These are phyloP conservation scores for Puccinia hordei DNA, from an alignment of 1,284 basidiomycete genomes.

Conservation along the genomic window DNA sequence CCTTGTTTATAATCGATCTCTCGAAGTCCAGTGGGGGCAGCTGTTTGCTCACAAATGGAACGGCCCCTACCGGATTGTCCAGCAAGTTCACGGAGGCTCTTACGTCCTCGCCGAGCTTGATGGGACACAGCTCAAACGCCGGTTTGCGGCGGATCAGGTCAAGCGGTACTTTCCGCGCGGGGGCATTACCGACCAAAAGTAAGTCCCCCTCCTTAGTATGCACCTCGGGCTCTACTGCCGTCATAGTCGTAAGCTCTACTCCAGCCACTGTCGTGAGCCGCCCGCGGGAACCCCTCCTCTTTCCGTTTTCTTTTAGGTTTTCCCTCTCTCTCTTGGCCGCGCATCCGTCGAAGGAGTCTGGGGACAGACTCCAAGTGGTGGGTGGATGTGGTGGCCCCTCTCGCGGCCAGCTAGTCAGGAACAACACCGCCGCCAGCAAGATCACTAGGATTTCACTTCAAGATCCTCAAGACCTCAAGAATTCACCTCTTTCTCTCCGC, in stretches of 20 bases:
- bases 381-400: background rate
- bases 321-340: background rate
- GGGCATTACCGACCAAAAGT: background rate
- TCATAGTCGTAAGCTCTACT: background rate
- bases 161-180: background rate
- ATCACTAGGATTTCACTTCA: background rate
- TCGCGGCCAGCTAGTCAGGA: too few species aligned
- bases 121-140: background rate
- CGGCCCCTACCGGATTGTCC: background rate
- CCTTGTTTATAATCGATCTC: background rate
- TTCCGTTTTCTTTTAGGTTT: background rate
- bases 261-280: too few species aligned
- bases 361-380: background rate
- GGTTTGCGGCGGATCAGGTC: background rate
- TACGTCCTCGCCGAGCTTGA: background rate
- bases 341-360: background rate
- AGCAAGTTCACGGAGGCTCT: background rate
- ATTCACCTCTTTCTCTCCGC: too few species aligned
- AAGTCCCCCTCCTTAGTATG: background rate
- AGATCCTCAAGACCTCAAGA: background rate
- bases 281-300: too few species aligned
- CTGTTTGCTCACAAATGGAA: background rate
- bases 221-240: background rate
- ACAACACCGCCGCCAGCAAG: background rate
- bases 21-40: conserved; percentile 1